phyloP scores from a whole-genome alignment of 345 rosid genomes.

The Sisymbrium irio region DNA sequence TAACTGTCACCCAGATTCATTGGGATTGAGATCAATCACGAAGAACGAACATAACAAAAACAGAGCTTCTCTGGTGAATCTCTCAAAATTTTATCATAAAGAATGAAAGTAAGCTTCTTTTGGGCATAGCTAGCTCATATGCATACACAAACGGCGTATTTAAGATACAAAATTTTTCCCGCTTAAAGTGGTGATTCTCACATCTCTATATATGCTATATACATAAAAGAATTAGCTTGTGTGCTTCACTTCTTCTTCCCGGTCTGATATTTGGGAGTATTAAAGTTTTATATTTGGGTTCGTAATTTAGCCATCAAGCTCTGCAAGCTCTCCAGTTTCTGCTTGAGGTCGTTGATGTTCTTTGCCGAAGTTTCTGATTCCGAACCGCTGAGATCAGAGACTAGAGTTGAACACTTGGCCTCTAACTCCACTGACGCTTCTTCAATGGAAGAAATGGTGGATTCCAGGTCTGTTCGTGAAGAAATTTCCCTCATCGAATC shows the following conservation, averaged over 20 bases:
- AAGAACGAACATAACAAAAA: not conserved
- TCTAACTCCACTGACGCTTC: constrained; percentile 63
- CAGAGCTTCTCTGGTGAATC: constrained; percentile 9
- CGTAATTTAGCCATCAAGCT: constrained; percentile 55
- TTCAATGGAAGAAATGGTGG: constrained; percentile 70
- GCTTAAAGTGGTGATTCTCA: constrained; percentile 4
- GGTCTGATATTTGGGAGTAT: not conserved
- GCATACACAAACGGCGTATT: constrained; percentile 19
- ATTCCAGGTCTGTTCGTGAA: constrained; percentile 33
- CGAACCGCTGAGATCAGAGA: constrained; percentile 38
- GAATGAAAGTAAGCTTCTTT: constrained; percentile 4
- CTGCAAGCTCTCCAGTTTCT: constrained; percentile 68
- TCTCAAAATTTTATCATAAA: constrained; percentile 11
- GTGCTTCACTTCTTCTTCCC: constrained; percentile 15
- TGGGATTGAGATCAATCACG: not conserved
- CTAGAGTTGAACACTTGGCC: constrained; percentile 54
- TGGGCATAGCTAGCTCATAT: not conserved
- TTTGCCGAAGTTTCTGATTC: constrained; percentile 43
- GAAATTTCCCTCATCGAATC: constrained; percentile 29
- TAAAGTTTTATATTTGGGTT: constrained; percentile 44
- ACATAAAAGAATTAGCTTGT: constrained; percentile 19
- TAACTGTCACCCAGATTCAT: not conserved
- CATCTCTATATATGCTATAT: constrained; percentile 32
- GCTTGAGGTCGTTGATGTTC: constrained; percentile 49
- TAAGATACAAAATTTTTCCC: constrained; percentile 18